A percentile compares a stretch with the other conserved stretches of the same genome.
These are phyloP conservation scores for Taiwanofungus camphoratus DNA, from an alignment of 1,284 basidiomycete species.

Conservation along the genomic window DNA sequence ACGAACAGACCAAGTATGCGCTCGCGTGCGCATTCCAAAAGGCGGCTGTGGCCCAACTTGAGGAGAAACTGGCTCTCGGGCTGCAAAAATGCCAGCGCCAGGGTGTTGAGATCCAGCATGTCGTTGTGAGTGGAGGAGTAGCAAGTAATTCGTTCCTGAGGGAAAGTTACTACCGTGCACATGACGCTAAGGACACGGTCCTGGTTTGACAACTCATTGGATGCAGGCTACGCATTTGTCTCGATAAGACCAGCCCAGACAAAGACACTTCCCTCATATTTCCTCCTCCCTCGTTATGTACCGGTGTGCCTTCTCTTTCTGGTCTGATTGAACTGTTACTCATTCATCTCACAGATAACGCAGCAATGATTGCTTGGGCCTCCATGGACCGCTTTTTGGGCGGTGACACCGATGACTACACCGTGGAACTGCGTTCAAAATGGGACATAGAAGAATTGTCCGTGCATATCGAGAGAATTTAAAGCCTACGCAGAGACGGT, in stretches of 20 bases:
- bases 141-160: constrained; percentile 78
- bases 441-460: constrained; percentile 66
- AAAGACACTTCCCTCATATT: constrained; percentile 41
- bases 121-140: constrained; percentile 89
- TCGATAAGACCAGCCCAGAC: constrained; percentile 31
- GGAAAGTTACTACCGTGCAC: constrained; percentile 37
- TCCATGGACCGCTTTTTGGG: constrained; percentile 76
- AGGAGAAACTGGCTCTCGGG: constrained; percentile 64
- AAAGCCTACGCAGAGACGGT: too few relatives aligned
- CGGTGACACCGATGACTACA: constrained; percentile 60
- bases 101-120: constrained; percentile 39
- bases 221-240: constrained; percentile 38
- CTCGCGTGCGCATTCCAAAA: constrained; percentile 72
- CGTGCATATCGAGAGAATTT: too few relatives aligned
- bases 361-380: constrained; percentile 92
- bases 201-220: too few relatives aligned
- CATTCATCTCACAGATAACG: constrained; percentile 64
- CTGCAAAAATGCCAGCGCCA: constrained; percentile 41
- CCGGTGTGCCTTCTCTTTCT: constrained; percentile 44
- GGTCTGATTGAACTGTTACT: not conserved
- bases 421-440: constrained; percentile 49
- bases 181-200: too few relatives aligned
- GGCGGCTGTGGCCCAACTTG: constrained; percentile 68
- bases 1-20: constrained; percentile 32
- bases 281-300: constrained; percentile 77